Evolutionary conservation across 2,329 filamentous ascomycete species (phyloP), one percentile per base, ranked within the genome.

Genomic region (Diaporthe longicolla): DNA sequence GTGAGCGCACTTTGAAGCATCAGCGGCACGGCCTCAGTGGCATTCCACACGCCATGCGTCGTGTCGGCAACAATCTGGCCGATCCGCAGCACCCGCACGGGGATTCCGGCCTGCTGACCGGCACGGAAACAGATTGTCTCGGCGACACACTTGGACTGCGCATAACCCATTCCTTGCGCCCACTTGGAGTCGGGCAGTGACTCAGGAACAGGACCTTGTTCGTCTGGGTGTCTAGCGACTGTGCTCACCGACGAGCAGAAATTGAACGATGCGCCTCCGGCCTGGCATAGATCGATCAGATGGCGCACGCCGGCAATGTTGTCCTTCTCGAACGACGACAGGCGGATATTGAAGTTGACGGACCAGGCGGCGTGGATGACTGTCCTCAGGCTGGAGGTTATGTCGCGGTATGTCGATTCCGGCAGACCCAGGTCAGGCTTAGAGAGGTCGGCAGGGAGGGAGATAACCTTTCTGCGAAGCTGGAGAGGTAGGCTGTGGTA

Each of bases 271-370:
- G 81, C 80, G 0, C 74, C 55, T 1, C 43, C 59, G 15, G 48
- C 40, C 11, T 63, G 65, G 17, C 81, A 82, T 0, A 88, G 65
- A 0, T 78, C 76, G 19, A 88, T 81, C 1, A 90, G 81, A 63
- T 88, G 85, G 1, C 79, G 78, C 1, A 85, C 82, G 0, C 85
- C 87, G 3, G 78, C 80, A 26, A 90, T 84, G 74, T 87, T 84
- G 74, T 87, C 81, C n/a, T 54, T 54, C 63, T 88, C 88, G 75
- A 90, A 90, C 70, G 83, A 87, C 2, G 82, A 80, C 1, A 90
- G 82, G 0, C 82, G 81, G 76, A 89, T 83, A 78, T 89, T 89
- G 82, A 90, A 90, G 78, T 90, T 90, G 37, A 90, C 88, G 1
- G 86, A 82, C 88, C 88, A 89, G 0, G 88, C 87, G 75, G 83